Percentiles rank a stretch among this genome's conserved stretches.
Evolutionary conservation across 2,329 filamentous ascomycete genomes (phyloP).

Genomic region (Ceratocystis cacaofunesta): DNA sequence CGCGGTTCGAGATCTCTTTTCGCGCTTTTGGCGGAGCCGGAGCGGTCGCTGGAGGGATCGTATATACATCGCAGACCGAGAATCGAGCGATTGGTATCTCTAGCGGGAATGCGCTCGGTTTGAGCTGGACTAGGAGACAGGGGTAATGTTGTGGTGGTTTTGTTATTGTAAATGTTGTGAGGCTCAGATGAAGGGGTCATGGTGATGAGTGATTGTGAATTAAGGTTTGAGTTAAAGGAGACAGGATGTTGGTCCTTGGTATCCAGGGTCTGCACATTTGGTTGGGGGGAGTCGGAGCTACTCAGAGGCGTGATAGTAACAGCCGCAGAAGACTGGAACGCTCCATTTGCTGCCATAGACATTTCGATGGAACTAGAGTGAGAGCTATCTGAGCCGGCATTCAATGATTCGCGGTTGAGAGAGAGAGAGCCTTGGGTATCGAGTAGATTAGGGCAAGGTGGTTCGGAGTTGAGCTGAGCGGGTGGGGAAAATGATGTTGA

Average conservation of each 20-base stretch:
- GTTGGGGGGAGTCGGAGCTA: slow-evolving; percentile 34
- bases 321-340: slow-evolving; percentile 24
- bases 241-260: slow-evolving; percentile 2
- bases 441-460: background rate
- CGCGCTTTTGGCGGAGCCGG: slow-evolving; percentile 31
- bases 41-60: slow-evolving; percentile 43
- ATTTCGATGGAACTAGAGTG: slow-evolving; percentile 41
- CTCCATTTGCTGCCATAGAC: slow-evolving; percentile 1
- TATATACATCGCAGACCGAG: slow-evolving; percentile 45
- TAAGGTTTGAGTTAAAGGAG: slow-evolving; percentile 23
- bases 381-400: slow-evolving; percentile 59
- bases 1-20: slow-evolving; percentile 44
- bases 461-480: background rate
- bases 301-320: slow-evolving; percentile 37
- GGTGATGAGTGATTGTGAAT: slow-evolving; percentile 17
- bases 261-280: background rate
- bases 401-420: slow-evolving; percentile 49
- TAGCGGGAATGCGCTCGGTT: slow-evolving; percentile 36
- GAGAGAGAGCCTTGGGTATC: slow-evolving; percentile 33
- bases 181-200: slow-evolving; percentile 13
- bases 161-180: slow-evolving; percentile 21
- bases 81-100: slow-evolving; percentile 39
- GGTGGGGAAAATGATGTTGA: background rate
- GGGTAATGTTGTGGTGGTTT: slow-evolving; percentile 19
- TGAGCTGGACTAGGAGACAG: slow-evolving; percentile 12